Evolutionary conservation across 2,329 filamentous ascomycete genomes (phyloP), one percentile per base, ranked within the genome.

Genomic region (Lasiodiplodia theobromae): DNA sequence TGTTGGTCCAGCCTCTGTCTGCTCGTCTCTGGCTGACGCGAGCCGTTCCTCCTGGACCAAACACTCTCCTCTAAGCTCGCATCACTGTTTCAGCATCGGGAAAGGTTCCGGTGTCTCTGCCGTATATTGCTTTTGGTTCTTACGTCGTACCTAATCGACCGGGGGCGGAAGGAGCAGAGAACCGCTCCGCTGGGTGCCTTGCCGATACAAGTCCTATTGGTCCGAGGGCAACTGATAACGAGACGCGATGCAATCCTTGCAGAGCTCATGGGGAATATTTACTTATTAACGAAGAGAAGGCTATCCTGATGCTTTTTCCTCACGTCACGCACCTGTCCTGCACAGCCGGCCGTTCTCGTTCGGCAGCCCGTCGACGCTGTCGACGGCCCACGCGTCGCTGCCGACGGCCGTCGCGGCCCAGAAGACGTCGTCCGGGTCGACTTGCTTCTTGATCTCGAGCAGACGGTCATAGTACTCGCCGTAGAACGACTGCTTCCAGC

Each of bases 401-500:
- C 74, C 75, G 11, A 76, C 72, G 16, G 70, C 72, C 25, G 69
- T 74, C 21, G 57, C 57, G 4, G 70, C 72, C 57, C 73, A 77
- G 51, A 77, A 73, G n/a, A 75, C 18, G n/a, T 63, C 69, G 11
- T 70, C 54, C 4, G 74, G 74, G 57, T 77, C 74, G 56, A 72
- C 75, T 52, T 70, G 70, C 38, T 64, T 71, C 71, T 77, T 77
- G 23, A 76, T 69, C 8, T 38, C 62, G 18, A 67, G 37, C 57
- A 77, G 56, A 56, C 65, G 69, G 1, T 71, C 66, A 21, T 71
- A 77, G 49, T 75, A 73, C 12, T 31, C 51, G 0, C 75, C 75
- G 67, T 71, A 78, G 56, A 77, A 77, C 21, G 70, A 69, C 44
- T 60, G 57, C 64, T 76, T 68, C 73, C 73, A 78, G 51, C 74